phyloP scores from a whole-genome alignment of 176 grass and related monocot genomes.

The Echinochloa phyllopogon region DNA sequence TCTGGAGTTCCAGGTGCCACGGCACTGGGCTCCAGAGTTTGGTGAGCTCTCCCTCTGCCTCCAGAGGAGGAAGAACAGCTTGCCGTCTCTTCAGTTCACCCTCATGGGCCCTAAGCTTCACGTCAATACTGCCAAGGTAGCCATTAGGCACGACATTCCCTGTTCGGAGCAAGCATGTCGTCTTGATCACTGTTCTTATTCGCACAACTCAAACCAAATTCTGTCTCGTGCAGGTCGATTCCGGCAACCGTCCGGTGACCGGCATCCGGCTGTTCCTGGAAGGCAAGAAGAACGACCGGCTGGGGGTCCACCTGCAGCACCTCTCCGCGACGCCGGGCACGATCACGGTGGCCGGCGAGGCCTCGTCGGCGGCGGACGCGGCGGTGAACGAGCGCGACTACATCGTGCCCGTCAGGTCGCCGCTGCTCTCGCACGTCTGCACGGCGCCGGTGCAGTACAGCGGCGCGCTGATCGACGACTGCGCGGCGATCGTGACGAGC shows the following conservation, averaged over 20 bases:
- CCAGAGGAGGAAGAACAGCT: slow-evolving; percentile 56
- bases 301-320: slow-evolving; percentile 90
- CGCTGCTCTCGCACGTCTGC: slow-evolving; percentile 82
- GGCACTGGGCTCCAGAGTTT: slow-evolving; percentile 88
- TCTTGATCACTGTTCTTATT: neutral
- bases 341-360: slow-evolving; percentile 50
- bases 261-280: slow-evolving; percentile 87
- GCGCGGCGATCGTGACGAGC: slow-evolving; percentile 79
- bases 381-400: slow-evolving; percentile 57
- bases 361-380: slow-evolving; percentile 26
- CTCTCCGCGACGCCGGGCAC: slow-evolving; percentile 56
- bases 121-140: slow-evolving; percentile 69
- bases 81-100: slow-evolving; percentile 79
- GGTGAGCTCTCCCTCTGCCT: slow-evolving; percentile 77
- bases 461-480: slow-evolving; percentile 70
- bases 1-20: slow-evolving; percentile 84
- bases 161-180: too few relatives aligned
- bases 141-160: neutral
- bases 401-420: slow-evolving; percentile 65
- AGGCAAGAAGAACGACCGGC: slow-evolving; percentile 70
- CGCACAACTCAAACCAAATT: neutral
- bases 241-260: slow-evolving; percentile 71
- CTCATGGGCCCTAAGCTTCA: slow-evolving; percentile 80
- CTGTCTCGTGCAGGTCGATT: slow-evolving; percentile 55
- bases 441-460: slow-evolving; percentile 79